These are phyloP conservation scores for Rhizopogon vulgaris DNA, from an alignment of 768 basidiomycete genomes.

Conservation along the genomic window DNA sequence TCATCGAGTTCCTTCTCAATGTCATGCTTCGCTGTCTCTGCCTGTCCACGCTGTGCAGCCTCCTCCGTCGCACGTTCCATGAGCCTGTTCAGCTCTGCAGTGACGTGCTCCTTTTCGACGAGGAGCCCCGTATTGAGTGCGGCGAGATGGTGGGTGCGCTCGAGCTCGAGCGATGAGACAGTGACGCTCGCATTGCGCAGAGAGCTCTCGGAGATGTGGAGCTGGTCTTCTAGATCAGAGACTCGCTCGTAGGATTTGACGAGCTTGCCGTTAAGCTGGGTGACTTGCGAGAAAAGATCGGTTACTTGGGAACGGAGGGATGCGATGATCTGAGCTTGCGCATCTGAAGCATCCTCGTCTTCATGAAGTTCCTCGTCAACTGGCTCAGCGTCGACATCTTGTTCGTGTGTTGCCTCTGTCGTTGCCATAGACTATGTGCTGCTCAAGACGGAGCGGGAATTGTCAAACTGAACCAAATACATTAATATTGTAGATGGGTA, in stretches of 20 bases:
- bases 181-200: slow-evolving; percentile 57
- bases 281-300: slow-evolving; percentile 86
- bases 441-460: neutral
- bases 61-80: slow-evolving; percentile 97
- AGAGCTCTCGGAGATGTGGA: slow-evolving; percentile 61
- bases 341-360: slow-evolving; percentile 42
- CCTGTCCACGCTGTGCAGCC: slow-evolving; percentile 84
- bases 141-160: slow-evolving; percentile 81
- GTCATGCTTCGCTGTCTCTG: slow-evolving; percentile 71
- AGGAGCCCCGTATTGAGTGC: slow-evolving; percentile 87
- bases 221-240: slow-evolving; percentile 86
- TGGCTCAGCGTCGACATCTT: slow-evolving; percentile 8
- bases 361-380: slow-evolving; percentile 8
- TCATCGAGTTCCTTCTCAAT: slow-evolving; percentile 96
- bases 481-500: too few relatives aligned
- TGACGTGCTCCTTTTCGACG: slow-evolving; percentile 89
- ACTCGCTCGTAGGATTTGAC: slow-evolving; percentile 88
- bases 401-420: neutral
- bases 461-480: neutral
- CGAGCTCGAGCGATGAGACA: slow-evolving; percentile 75
- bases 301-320: slow-evolving; percentile 77
- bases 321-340: slow-evolving; percentile 77
- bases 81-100: slow-evolving; percentile 82
- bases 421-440: neutral
- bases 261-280: slow-evolving; percentile 87